A percentile compares a stretch with the other conserved stretches of the same genome.
phyloP scores from a whole-genome alignment of 345 rosid genomes.

The Ailanthus altissimus region DNA sequence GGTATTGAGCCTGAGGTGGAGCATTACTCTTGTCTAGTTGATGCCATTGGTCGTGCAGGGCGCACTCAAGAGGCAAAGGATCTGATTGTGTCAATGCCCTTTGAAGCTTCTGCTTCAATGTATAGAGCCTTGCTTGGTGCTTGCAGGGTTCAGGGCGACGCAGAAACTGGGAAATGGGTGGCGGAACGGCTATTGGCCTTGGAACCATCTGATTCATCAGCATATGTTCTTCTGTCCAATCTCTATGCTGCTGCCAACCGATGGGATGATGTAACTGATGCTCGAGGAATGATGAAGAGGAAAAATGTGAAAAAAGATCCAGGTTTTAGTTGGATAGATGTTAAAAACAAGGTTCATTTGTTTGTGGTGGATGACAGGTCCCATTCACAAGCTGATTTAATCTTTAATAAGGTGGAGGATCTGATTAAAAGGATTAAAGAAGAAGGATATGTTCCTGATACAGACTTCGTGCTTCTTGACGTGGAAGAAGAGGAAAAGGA shows the following conservation, averaged over 20 bases:
- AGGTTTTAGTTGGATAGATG: constrained; percentile 66
- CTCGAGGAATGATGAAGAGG: constrained; percentile 47
- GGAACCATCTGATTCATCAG: constrained; percentile 56
- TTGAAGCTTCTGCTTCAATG: constrained; percentile 60
- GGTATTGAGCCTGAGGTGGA: constrained; percentile 58
- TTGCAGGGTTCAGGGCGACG: constrained; percentile 51
- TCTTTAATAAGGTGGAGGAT: constrained; percentile 40
- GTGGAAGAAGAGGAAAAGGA: constrained; percentile 64
- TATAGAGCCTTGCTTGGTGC: constrained; percentile 59
- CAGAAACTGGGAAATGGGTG: constrained; percentile 48
- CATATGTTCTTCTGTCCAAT: constrained; percentile 57
- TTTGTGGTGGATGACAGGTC: constrained; percentile 56
- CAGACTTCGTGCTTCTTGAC: constrained; percentile 47
- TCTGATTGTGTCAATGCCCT: constrained; percentile 50
- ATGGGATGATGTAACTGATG: constrained; percentile 48
- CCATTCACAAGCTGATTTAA: constrained; percentile 40
- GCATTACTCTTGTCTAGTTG: constrained; percentile 62
- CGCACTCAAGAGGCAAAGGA: constrained; percentile 51
- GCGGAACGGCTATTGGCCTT: constrained; percentile 49
- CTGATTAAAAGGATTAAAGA: constrained; percentile 47
- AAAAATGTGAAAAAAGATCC: constrained; percentile 60
- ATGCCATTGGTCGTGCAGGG: constrained; percentile 66
- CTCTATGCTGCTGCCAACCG: constrained; percentile 52
- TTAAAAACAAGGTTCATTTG: constrained; percentile 46
- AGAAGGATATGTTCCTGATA: constrained; percentile 56